These are phyloP conservation scores for Powellomyces hirtus DNA, from an alignment of 192 early-diverging fungal genomes.

Conservation along the genomic window DNA sequence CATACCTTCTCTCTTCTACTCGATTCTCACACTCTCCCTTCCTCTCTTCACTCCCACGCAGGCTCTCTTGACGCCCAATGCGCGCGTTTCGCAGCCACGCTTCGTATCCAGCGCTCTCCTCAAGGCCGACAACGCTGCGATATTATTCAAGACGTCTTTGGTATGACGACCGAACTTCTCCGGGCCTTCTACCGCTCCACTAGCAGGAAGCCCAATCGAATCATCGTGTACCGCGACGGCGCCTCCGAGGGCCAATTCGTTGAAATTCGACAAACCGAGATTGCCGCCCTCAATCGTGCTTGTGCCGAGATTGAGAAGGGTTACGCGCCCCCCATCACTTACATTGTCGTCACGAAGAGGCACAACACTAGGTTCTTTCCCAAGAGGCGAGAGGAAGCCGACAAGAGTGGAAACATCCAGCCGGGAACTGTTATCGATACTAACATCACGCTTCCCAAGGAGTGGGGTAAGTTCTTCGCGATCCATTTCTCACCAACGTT, in stretches of 20 bases:
- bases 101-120: slow-evolving; percentile 41
- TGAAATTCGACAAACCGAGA: slow-evolving; percentile 42
- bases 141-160: slow-evolving; percentile 45
- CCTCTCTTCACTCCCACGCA: background rate
- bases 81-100: slow-evolving; percentile 36
- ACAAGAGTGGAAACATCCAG: slow-evolving; percentile 75
- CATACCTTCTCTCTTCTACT: background rate
- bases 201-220: slow-evolving; percentile 42
- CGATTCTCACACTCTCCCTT: background rate
- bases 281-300: slow-evolving; percentile 48
- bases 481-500: background rate
- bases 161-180: slow-evolving; percentile 40
- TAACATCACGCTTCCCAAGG: slow-evolving; percentile 69
- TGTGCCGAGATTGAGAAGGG: slow-evolving; percentile 28
- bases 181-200: slow-evolving; percentile 15
- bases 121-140: slow-evolving; percentile 49
- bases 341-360: slow-evolving; percentile 54
- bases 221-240: slow-evolving; percentile 68
- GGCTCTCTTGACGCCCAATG: slow-evolving; percentile 21
- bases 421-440: slow-evolving; percentile 81
- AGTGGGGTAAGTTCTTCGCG: slow-evolving; percentile 48
- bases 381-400: slow-evolving; percentile 50
- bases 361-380: slow-evolving; percentile 73
- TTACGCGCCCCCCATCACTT: slow-evolving; percentile 41
- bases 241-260: slow-evolving; percentile 57